Evolutionary conservation across 331 rosid species (phyloP).

Genomic region (Prunus yedoensis): DNA sequence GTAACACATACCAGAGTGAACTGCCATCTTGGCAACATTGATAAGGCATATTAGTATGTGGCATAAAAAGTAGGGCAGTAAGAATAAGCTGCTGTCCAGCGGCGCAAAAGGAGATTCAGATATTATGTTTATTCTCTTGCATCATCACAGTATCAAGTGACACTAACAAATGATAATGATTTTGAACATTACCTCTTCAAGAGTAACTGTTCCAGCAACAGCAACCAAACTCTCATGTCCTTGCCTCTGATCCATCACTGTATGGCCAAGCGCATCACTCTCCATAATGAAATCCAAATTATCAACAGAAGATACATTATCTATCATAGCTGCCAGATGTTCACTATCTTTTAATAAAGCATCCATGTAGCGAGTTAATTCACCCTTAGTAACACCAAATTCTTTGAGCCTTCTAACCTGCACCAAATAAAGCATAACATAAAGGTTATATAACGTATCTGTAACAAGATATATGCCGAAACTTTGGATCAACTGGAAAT

Average conservation of each 20-base stretch:
- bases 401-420: slow-evolving; percentile 97
- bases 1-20: not conserved
- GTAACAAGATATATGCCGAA: slow-evolving; percentile 8
- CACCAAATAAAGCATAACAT: slow-evolving; percentile 22
- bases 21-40: not conserved
- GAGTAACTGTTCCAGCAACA: slow-evolving; percentile 88
- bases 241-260: slow-evolving; percentile 96
- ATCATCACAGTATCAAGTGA: not conserved
- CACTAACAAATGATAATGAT: slow-evolving; percentile 6
- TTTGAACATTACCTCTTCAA: slow-evolving; percentile 71
- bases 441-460: not conserved
- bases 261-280: slow-evolving; percentile 93
- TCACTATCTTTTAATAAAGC: slow-evolving; percentile 96
- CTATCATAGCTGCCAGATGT: slow-evolving; percentile 97
- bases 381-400: slow-evolving; percentile 96
- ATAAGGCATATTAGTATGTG: not conserved
- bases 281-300: slow-evolving; percentile 99
- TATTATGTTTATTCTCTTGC: no score
- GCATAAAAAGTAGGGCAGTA: not conserved
- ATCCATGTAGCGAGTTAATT: slow-evolving; percentile 93
- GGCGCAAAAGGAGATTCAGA: no score
- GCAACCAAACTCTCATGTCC: slow-evolving; percentile 94
- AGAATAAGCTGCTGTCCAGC: no score
- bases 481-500: not conserved
- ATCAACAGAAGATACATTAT: slow-evolving; percentile 98